A percentile compares a stretch with the other conserved stretches of the same genome.
Conservation (phyloP, 2,329 filamentous ascomycete genomes). For the Aquanectria penicillioides region DNA sequence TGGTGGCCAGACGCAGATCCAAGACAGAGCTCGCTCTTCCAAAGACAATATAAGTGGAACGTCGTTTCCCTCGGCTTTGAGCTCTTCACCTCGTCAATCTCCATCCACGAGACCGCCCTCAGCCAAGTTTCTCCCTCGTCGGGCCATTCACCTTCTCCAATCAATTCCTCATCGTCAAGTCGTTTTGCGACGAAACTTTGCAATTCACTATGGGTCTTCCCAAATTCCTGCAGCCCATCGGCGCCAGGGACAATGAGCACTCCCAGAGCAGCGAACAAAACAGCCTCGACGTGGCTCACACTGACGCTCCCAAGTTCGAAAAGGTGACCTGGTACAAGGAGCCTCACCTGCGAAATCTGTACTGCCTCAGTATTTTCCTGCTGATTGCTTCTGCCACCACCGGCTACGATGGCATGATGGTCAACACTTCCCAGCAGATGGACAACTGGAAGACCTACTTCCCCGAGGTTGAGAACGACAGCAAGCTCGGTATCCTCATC, state of each 20-base stretch:
- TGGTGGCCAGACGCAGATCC: constrained; percentile 23
- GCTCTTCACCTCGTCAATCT: constrained; percentile 22
- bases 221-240: constrained; percentile 37
- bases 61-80: constrained; percentile 19
- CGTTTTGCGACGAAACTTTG: neutral
- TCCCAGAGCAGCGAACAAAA: constrained; percentile 36
- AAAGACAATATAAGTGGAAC: constrained; percentile 38
- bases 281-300: constrained; percentile 50
- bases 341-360: constrained; percentile 65
- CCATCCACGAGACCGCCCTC: constrained; percentile 28
- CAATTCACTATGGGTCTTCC: constrained; percentile 36
- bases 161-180: constrained; percentile 8
- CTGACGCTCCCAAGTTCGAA: constrained; percentile 61
- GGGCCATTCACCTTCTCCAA: constrained; percentile 9
- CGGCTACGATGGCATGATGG: constrained; percentile 69
- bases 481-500: constrained; percentile 59
- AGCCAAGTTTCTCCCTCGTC: constrained; percentile 7
- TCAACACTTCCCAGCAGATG: constrained; percentile 69
- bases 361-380: constrained; percentile 62
- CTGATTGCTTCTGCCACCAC: constrained; percentile 70
- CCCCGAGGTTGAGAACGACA: constrained; percentile 48
- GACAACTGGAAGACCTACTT: constrained; percentile 64
- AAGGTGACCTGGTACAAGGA: constrained; percentile 66
- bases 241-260: constrained; percentile 31
- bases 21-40: constrained; percentile 11